Evolutionary conservation across 108 stramenopile genomes (phyloP).

Genomic region (Nannochloropsis gaditana): DNA sequence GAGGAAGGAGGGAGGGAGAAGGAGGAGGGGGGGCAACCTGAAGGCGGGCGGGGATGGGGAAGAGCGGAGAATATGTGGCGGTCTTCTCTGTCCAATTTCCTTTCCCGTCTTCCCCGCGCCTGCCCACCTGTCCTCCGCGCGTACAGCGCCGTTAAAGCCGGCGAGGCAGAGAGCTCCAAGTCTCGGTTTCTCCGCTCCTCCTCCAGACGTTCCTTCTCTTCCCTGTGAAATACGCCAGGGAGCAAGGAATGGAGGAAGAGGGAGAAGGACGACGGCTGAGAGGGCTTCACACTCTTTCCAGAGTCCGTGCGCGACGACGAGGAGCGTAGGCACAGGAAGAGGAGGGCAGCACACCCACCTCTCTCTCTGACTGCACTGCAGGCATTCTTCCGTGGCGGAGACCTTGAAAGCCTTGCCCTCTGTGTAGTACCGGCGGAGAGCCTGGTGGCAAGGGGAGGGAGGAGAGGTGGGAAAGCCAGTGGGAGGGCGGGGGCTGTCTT

Average conservation of each 20-base stretch:
- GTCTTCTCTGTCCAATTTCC: no score
- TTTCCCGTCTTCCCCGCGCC: background rate
- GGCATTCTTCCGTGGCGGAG: background rate
- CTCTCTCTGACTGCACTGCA: background rate
- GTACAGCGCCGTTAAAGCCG: slow-evolving; percentile 29
- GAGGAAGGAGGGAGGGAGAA: background rate
- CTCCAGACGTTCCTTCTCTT: slow-evolving; percentile 19
- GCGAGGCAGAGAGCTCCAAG: slow-evolving; percentile 31
- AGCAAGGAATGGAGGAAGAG: background rate
- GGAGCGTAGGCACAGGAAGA: background rate
- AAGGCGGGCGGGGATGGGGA: background rate
- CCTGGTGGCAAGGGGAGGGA: background rate
- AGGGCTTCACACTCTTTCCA: no score
- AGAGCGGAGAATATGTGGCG: background rate
- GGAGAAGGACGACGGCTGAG: background rate
- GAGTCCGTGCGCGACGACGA: background rate
- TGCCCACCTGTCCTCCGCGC: slow-evolving; percentile 39
- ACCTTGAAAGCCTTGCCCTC: background rate
- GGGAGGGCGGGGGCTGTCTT: background rate
- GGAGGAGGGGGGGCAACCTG: background rate
- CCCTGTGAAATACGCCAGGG: background rate
- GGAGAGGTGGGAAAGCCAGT: background rate
- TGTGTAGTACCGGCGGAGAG: background rate
- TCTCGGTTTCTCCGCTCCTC: slow-evolving; percentile 24
- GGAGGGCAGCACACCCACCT: background rate